These are phyloP conservation scores for Picea sitchensis DNA, from an alignment of 75 land plant species.

Conservation along the genomic window DNA sequence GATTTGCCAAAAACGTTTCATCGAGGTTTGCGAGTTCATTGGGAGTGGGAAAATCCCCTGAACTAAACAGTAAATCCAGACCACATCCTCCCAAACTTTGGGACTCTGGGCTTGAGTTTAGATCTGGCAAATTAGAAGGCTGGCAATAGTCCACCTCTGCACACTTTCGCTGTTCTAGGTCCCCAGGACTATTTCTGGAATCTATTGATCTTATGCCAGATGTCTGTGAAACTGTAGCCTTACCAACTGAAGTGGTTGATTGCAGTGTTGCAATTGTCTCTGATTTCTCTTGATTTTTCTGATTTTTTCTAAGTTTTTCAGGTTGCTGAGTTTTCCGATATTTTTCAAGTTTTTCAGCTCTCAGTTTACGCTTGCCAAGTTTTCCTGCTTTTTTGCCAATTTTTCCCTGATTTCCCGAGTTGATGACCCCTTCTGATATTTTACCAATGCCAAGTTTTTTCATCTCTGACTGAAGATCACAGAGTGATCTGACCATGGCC, in stretches of 20 bases:
- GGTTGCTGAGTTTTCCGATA: too few relatives aligned
- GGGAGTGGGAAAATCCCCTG: constrained; percentile 55
- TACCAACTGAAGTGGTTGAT: too few relatives aligned
- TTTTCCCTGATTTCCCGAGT: too few relatives aligned
- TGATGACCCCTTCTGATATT: too few relatives aligned
- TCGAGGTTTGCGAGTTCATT: constrained; percentile 46
- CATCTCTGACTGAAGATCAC: constrained; percentile 52
- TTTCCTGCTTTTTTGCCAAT: too few relatives aligned
- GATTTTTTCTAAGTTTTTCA: too few relatives aligned
- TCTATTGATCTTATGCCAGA: not conserved
- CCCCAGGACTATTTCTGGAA: not conserved
- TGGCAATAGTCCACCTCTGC: not conserved
- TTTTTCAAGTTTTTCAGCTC: too few relatives aligned
- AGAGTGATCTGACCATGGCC: constrained; percentile 54
- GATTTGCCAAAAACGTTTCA: constrained; percentile 30
- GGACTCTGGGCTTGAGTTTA: constrained; percentile 1
- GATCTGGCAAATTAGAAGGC: not conserved
- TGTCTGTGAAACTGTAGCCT: constrained; percentile 4
- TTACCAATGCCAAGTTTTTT: too few relatives aligned
- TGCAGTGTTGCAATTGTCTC: too few relatives aligned
- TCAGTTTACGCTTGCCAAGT: too few relatives aligned
- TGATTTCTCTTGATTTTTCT: too few relatives aligned
- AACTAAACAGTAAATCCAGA: not conserved
- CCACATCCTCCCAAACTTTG: not conserved
- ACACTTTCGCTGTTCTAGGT: not conserved